Evolutionary conservation across 805 yeast genomes (phyloP), one percentile per base, ranked within the genome.

Genomic region (Candida awuae): DNA sequence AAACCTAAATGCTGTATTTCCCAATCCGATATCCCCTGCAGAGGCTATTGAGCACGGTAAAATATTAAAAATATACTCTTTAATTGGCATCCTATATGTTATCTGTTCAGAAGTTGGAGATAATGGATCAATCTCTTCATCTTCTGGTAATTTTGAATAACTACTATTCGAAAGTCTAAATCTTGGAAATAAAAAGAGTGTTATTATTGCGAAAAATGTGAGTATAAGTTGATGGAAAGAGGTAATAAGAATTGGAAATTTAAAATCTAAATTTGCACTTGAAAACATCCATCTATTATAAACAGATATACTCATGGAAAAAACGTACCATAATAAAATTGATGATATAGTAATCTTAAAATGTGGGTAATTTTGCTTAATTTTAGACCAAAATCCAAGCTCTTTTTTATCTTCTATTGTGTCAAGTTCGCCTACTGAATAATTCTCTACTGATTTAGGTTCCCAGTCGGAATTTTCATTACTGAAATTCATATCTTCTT

Each of bases 251-350:
- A 92, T 72, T 2, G 98, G 98, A 55, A 77, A 92, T 23, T 76
- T 73, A 51, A 92, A 80, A 54, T 84, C 75, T 40, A 88, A 65
- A 15, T 85, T 82, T 8, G 72, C 56, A 39, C 49, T 68, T 29
- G 90, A 88, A 64, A 90, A 92, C 97, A 90, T 90, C 97, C 97
- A 87, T 63, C 88, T 88, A 67, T 92, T 92, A 64, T 90, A 92
- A 22, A 84, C 59, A 8, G 88, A 79, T 15, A 84, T 74, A 14
- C 83, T 62, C 41, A 83, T 64, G 6, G 88, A 79, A 43, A 80
- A 80, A 14, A 69, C 42, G 49, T 81, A 84, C 94, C 92, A 84
- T 20, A 55, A 42, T 18, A 54, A 10, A 30, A 61, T 62, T 4
- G 65, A 55, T 5, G 45, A 6, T 2, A 53, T 20, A 13, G 56